Conservation (phyloP, 1,284 basidiomycete species). For the Mycosarcoma maydis region DNA sequence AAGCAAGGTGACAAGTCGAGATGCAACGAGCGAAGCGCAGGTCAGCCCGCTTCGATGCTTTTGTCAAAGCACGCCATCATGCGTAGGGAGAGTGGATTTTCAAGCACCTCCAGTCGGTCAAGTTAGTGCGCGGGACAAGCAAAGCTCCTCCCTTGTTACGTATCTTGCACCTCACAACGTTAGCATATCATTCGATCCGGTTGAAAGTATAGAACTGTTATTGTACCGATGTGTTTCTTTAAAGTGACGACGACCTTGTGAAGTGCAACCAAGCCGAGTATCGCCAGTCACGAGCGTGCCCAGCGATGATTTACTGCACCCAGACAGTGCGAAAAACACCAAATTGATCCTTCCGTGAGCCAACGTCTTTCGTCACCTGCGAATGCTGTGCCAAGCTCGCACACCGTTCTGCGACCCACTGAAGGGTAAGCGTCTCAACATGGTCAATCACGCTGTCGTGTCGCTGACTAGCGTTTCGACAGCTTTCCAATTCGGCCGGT, state of each 20-base stretch:
- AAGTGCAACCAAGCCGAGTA: too few relatives aligned
- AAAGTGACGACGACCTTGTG: too few relatives aligned
- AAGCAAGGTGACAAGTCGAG: too few relatives aligned
- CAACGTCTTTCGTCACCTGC: not conserved
- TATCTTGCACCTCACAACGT: too few relatives aligned
- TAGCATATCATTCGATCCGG: too few relatives aligned
- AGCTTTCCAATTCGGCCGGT: constrained; percentile 18
- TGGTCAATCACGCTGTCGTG: not conserved
- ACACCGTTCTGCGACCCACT: constrained; percentile 20
- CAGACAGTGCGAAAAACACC: constrained; percentile 27
- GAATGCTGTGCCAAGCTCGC: not conserved
- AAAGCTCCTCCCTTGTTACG: too few relatives aligned
- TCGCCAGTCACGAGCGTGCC: too few relatives aligned
- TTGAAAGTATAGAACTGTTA: too few relatives aligned
- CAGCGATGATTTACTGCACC: constrained; percentile 15
- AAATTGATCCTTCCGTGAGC: constrained; percentile 28
- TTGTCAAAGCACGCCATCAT: constrained; percentile 24
- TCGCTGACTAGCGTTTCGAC: not conserved
- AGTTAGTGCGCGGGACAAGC: not conserved
- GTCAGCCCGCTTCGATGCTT: constrained; percentile 15
- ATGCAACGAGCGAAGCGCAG: not conserved
- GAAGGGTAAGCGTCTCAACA: not conserved
- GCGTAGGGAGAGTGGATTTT: constrained; percentile 35
- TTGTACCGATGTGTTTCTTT: too few relatives aligned
- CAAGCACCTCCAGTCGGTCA: constrained; percentile 5